A percentile compares a stretch with the other conserved stretches of the same genome.
These are phyloP conservation scores for Leccinum arenicola DNA, from an alignment of 768 basidiomycete species.

Conservation along the genomic window DNA sequence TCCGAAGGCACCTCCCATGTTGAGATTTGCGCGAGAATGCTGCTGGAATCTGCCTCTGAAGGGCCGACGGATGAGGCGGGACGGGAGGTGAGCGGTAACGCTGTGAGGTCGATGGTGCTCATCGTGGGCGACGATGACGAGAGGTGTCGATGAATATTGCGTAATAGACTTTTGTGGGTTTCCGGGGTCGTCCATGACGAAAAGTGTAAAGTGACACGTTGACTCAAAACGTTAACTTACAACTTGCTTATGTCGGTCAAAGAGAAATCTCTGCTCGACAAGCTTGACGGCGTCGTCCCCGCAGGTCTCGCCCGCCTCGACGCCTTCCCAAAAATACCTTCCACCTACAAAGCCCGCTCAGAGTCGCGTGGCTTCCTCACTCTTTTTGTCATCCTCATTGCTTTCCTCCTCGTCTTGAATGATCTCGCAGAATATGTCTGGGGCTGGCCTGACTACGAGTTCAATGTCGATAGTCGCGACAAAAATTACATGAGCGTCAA, in stretches of 20 bases:
- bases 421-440: constrained; percentile 90
- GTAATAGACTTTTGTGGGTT: constrained; percentile 15
- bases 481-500: constrained; percentile 76
- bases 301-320: constrained; percentile 64
- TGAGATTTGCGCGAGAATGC: constrained; percentile 12
- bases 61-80: background rate
- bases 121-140: constrained; percentile 21
- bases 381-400: constrained; percentile 60
- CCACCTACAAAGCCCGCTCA: constrained; percentile 77
- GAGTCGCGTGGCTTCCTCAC: constrained; percentile 82
- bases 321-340: constrained; percentile 83
- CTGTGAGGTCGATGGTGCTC: constrained; percentile 17
- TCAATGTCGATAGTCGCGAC: constrained; percentile 73
- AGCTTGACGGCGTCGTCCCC: constrained; percentile 62
- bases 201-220: constrained; percentile 13
- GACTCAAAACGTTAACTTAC: background rate
- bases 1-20: constrained; percentile 22
- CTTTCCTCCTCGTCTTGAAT: constrained; percentile 76
- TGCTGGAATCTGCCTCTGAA: background rate
- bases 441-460: constrained; percentile 90
- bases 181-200: constrained; percentile 11
- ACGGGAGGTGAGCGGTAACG: background rate
- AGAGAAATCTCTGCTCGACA: constrained; percentile 46
- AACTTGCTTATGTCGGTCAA: background rate
- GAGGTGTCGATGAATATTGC: constrained; percentile 7